Base-by-base conservation (phyloP, 2,329 filamentous ascomycete species). In the Aspergillus novofumigatus region DNA sequence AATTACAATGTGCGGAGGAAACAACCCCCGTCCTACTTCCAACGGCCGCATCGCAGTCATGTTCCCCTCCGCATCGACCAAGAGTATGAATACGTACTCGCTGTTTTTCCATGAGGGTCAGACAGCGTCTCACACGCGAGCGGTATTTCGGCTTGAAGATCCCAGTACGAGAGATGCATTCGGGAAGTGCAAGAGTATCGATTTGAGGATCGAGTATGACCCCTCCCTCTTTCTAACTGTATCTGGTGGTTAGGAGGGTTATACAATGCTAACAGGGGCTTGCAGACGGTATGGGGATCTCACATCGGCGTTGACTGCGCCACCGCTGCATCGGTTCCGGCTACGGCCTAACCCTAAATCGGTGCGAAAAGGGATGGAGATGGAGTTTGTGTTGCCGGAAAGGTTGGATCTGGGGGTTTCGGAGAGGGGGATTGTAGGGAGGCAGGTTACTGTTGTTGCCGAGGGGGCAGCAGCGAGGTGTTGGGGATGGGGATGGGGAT, bases 1-100 rank as follows among this genome's bases (percentile, higher is more conserved):
- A 55, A 58, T 28, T 42, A 80, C 64, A 81, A 86, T 78, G 21
- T 85, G 84, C 4, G 77, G 71, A 0, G 77, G 71, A 0, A 47
- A 14, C 14, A 81, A 80, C 9, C 66, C 70, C 51, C 86, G 68
- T 23, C 81, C 65, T 14, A 81, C 81, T 26, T 78, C 65, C 26
- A 73, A 70, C 32, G 66, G 68, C 10, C 68, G 65, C 48, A 72
- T 74, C 54, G 71, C 71, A 32, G 67, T 73, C 45, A 65, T 74
- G 17, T 72, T 69, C 49, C 69, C 69, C 20, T 59, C 64, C 1
- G 56, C 63, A 0, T 51, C 62, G 11, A 51, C 57, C 2, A 56
- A 59, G 20, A 56, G 54, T 17, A 56, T 65, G 29, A 65, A 60
- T 49, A 63, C 67, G 8, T 73, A 72, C 55, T 65, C 67, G 6